Base-by-base conservation (phyloP, 164 flowering plant species). In the Tinospora cordifolia region DNA sequence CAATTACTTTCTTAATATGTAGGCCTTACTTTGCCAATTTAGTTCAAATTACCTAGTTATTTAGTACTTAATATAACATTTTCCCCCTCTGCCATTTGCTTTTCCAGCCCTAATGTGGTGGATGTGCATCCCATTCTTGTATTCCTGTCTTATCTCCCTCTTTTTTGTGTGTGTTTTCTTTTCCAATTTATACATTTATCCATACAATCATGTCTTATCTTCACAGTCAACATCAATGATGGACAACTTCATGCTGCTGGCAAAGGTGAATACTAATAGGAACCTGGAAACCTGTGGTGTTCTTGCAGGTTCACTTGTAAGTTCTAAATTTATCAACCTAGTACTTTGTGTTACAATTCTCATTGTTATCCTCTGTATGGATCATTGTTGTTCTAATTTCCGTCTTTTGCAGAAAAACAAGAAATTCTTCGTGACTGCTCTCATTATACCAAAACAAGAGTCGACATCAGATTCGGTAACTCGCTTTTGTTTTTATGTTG, bases 361-460 rank as follows among this genome's bases (percentile, higher is more conserved):
- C 65, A 7, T 46, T 30, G 6, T 24, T 60, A 47, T 73, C 62
- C 9, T 62, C 34, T 22, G 15, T 10, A 62, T 62, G 4, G 30
- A 44, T 30, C 36, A 30, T 30, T 30, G 36, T 51, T 67, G 22
- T 13, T 57, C 26, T 59, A 21, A 36, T 8, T 71, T 6, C 63
- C 69, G 39, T 30, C 40, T 57, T 65, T 12, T 71, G 78, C 86
- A 94, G 99, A 90, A 89, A 83, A 86, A 92, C 78, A 81, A 93
- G 75, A 89, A 82, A 58, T 94, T 94, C 70, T 85, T 75, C 74
- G 73, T 94, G 41, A 88, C 97, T 12, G 84, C 97, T 65, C 89
- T 94, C 44, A 94, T 94, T 65, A 88, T 94, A 62, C 99, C 99
- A 27, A 94, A 94, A 84, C 99, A 94, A 79, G 97, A 94, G 76